Percentiles rank a stretch among this genome's conserved stretches.
phyloP scores from a whole-genome alignment of 2,329 filamentous ascomycete genomes.

The Ophiostoma novo-ulmi region DNA sequence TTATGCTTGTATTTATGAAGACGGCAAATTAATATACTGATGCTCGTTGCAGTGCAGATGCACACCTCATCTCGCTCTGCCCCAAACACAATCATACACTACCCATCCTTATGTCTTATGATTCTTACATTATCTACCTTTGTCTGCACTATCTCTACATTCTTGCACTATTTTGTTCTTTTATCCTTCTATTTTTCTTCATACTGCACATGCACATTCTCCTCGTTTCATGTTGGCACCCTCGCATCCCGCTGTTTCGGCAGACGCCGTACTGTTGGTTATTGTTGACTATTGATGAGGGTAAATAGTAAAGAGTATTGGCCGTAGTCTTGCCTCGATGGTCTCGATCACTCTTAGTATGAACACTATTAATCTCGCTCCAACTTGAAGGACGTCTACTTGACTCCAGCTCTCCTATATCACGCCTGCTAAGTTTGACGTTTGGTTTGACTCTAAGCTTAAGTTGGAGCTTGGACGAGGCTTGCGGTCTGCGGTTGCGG shows the following conservation, averaged over 20 bases:
- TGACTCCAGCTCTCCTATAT: background rate
- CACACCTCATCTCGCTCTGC: background rate
- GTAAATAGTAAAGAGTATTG: no score
- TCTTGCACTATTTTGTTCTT: background rate
- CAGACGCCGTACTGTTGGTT: background rate
- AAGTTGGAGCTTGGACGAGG: background rate
- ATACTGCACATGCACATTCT: background rate
- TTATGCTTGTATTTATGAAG: background rate
- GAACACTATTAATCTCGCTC: no score
- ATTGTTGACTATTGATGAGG: background rate
- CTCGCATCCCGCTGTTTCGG: background rate
- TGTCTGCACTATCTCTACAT: background rate
- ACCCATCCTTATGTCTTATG: background rate
- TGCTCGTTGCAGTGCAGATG: background rate
- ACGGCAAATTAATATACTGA: background rate
- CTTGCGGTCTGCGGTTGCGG: background rate
- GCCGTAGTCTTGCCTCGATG: background rate
- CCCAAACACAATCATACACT: background rate
- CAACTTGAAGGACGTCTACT: no score
- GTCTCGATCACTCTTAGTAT: background rate
- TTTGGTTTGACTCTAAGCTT: background rate
- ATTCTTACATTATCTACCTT: background rate
- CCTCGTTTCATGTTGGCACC: background rate
- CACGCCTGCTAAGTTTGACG: background rate
- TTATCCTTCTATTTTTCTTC: background rate